Percentiles rank a stretch among this genome's conserved stretches.
These are phyloP conservation scores for Xylaria telfairii DNA, from an alignment of 495 filamentous ascomycete genomes.

Conservation along the genomic window DNA sequence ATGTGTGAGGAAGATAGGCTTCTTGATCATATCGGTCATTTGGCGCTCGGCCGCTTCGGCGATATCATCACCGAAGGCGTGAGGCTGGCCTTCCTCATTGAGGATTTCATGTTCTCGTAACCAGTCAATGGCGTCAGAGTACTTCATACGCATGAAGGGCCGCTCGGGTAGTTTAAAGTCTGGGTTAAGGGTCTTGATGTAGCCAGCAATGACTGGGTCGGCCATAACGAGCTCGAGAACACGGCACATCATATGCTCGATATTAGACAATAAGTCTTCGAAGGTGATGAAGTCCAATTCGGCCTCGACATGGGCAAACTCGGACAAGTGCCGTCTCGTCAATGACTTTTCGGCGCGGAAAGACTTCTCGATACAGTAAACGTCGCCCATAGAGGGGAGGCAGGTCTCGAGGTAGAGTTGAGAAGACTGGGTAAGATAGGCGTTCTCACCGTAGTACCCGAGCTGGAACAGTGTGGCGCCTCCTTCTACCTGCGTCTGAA, in stretches of 20 bases:
- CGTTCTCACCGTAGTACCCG: constrained; percentile 91
- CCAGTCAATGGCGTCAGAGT: constrained; percentile 94
- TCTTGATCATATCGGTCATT: constrained; percentile 97
- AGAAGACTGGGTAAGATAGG: constrained; percentile 95
- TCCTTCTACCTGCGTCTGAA: constrained; percentile 99
- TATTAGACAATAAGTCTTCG: constrained; percentile 85
- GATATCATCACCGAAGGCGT: constrained; percentile 96
- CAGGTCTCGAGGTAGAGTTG: constrained; percentile 98
- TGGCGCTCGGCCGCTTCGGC: constrained; percentile 94
- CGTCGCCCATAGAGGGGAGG: constrained; percentile 86
- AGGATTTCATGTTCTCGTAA: constrained; percentile 79
- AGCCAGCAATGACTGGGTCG: constrained; percentile 70
- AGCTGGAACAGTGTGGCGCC: constrained; percentile 93
- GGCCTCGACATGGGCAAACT: constrained; percentile 97
- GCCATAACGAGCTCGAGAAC: constrained; percentile 79
- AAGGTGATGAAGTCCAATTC: constrained; percentile 97
- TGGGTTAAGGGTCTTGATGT: constrained; percentile 86
- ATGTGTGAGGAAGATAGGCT: constrained; percentile 94
- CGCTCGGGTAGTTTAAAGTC: constrained; percentile 79
- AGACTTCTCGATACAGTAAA: constrained; percentile 97
- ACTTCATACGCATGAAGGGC: constrained; percentile 95
- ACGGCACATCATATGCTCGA: constrained; percentile 86
- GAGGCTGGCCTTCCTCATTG: constrained; percentile 90
- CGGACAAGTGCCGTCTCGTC: constrained; percentile 91
- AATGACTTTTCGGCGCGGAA: constrained; percentile 97